phyloP scores from a whole-genome alignment of 768 basidiomycete genomes.

The Leccinum truebloodii region DNA sequence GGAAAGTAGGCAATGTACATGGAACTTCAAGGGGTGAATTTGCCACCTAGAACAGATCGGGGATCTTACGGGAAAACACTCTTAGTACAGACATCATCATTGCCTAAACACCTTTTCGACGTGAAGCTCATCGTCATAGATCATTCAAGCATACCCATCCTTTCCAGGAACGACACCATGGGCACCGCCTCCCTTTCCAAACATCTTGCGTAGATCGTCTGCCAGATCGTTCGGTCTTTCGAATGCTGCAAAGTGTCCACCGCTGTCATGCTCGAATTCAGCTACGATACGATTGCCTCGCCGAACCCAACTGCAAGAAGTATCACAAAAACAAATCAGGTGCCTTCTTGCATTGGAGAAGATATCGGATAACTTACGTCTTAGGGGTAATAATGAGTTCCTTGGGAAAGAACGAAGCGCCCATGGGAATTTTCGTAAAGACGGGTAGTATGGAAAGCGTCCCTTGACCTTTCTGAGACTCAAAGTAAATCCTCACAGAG shows the following conservation, averaged over 20 bases:
- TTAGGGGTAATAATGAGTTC: conserved; percentile 41
- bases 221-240: conserved; percentile 51
- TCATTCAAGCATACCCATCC: conserved; percentile 39
- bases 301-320: conserved; percentile 43
- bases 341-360: neutral
- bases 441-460: rapidly evolving
- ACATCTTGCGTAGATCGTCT: conserved; percentile 56
- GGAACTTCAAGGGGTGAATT: no score
- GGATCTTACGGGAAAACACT: no score
- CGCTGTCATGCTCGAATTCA: conserved; percentile 46
- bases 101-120: no score
- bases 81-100: no score
- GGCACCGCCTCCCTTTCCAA: conserved; percentile 51
- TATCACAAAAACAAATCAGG: neutral
- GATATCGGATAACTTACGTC: conserved; percentile 33
- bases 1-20: no score
- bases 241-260: conserved; percentile 61
- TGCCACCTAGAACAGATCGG: no score
- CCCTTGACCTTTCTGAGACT: conserved; percentile 24
- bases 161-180: conserved; percentile 47
- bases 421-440: conserved; percentile 41
- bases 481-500: conserved; percentile 60
- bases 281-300: conserved; percentile 44
- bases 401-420: conserved; percentile 53
- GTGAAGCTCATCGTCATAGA: no score